Conservation (phyloP, 2,329 filamentous ascomycete species). For the Alternaria gansuensis region DNA sequence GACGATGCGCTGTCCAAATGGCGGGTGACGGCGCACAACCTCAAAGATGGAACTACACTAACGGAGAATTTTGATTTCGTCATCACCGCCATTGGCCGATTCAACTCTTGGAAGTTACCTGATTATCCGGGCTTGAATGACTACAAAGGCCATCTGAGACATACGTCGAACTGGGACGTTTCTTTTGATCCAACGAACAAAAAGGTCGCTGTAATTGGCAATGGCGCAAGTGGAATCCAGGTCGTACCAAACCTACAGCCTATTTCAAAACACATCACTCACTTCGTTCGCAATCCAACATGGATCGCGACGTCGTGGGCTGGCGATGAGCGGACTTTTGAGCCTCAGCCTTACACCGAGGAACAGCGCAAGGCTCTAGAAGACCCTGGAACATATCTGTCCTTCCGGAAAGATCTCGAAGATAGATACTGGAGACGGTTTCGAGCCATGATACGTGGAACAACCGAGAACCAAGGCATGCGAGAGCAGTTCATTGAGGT, state of each 20-base stretch:
- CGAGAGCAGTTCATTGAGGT: slow-evolving; percentile 44
- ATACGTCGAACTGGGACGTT: slow-evolving; percentile 46
- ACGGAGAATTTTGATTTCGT: slow-evolving; percentile 46
- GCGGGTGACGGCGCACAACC: slow-evolving; percentile 64
- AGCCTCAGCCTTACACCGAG: slow-evolving; percentile 56
- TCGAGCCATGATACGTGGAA: slow-evolving; percentile 51
- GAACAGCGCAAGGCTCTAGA: slow-evolving; percentile 67
- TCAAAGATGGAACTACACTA: slow-evolving; percentile 52
- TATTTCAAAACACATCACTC: slow-evolving; percentile 59
- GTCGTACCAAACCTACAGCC: slow-evolving; percentile 68
- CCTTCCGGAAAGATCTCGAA: slow-evolving; percentile 55
- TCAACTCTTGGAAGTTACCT: slow-evolving; percentile 47
- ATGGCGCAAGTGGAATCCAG: slow-evolving; percentile 70
- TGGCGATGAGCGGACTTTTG: slow-evolving; percentile 54
- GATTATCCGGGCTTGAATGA: slow-evolving; percentile 43
- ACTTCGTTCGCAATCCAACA: slow-evolving; percentile 68
- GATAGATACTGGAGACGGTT: slow-evolving; percentile 68
- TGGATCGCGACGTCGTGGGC: slow-evolving; percentile 66
- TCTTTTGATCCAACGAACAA: slow-evolving; percentile 65
- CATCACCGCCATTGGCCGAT: slow-evolving; percentile 48
- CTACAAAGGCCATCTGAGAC: slow-evolving; percentile 42
- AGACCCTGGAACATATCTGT: slow-evolving; percentile 68
- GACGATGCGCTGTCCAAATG: slow-evolving; percentile 61
- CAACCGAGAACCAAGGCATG: slow-evolving; percentile 46
- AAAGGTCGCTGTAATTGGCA: slow-evolving; percentile 69